phyloP scores from a whole-genome alignment of 371 early-diverging fungal species.

The Haplosporangium sp. region DNA sequence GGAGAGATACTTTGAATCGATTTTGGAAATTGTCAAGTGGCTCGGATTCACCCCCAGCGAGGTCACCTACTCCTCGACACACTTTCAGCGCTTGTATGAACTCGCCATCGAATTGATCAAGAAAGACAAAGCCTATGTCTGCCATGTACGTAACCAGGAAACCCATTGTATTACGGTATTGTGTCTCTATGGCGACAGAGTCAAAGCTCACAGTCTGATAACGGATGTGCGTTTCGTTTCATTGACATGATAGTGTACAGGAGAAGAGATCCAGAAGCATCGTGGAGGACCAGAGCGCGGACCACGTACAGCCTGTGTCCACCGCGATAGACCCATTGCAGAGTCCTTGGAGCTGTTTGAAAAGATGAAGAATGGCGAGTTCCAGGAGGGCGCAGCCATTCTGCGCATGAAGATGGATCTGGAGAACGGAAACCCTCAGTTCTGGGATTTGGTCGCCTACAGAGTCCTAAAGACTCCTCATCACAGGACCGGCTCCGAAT shows the following conservation, averaged over 20 bases:
- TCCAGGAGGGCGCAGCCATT: constrained; percentile 93
- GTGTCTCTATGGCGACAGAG: too few relatives aligned
- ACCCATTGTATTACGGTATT: too few relatives aligned
- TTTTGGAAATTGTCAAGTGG: constrained; percentile 97
- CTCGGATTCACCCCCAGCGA: constrained; percentile 96
- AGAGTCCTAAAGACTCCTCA: constrained; percentile 95
- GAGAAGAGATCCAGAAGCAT: constrained; percentile 91
- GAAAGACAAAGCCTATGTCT: constrained; percentile 96
- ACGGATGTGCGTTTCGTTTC: neutral
- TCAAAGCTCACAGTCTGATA: too few relatives aligned
- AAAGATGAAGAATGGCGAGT: constrained; percentile 98
- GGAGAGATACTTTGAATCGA: constrained; percentile 95
- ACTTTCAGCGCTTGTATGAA: constrained; percentile 95
- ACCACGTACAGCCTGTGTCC: constrained; percentile 89
- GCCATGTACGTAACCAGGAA: constrained; percentile 68
- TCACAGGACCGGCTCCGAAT: constrained; percentile 91
- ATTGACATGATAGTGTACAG: constrained; percentile 72
- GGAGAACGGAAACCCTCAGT: constrained; percentile 96
- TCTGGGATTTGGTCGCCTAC: constrained; percentile 99
- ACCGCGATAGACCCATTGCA: constrained; percentile 92
- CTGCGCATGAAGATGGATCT: constrained; percentile 99
- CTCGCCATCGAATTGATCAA: constrained; percentile 93
- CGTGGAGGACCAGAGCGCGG: constrained; percentile 94
- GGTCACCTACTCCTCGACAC: constrained; percentile 97
- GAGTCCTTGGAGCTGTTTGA: constrained; percentile 95